A percentile compares a stretch with the other conserved stretches of the same genome.
Evolutionary conservation across 164 flowering plant species (phyloP).

Genomic region (Warburgia ugandensis): DNA sequence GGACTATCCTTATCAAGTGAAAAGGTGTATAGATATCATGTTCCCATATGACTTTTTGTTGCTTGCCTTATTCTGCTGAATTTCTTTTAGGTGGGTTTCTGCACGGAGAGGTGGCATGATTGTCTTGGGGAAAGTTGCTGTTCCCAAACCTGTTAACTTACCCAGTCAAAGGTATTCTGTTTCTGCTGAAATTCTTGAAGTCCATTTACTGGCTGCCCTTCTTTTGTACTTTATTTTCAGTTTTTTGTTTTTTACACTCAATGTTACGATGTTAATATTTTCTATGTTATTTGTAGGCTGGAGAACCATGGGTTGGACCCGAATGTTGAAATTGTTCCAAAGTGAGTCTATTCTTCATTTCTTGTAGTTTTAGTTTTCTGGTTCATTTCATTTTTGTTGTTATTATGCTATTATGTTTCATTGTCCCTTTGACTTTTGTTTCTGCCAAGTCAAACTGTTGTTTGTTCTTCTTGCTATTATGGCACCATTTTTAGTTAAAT

Average conservation of each 20-base stretch:
- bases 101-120: constrained; percentile 85
- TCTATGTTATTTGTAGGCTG: constrained; percentile 48
- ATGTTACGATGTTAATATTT: too few species aligned
- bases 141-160: constrained; percentile 91
- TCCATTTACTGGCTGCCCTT: too few species aligned
- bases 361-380: not conserved
- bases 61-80: too few species aligned
- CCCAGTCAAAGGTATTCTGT: constrained; percentile 83
- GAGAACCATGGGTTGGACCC: constrained; percentile 97
- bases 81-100: constrained; percentile 52
- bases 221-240: not conserved
- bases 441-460: too few species aligned
- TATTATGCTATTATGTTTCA: too few species aligned
- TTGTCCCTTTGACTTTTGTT: too few species aligned
- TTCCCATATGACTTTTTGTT: too few species aligned
- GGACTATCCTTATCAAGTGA: too few species aligned
- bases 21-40: too few species aligned
- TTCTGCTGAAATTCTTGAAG: too few species aligned
- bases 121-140: constrained; percentile 82
- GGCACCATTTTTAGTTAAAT: too few species aligned
- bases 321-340: constrained; percentile 96
- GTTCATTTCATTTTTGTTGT: not conserved
- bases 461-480: too few species aligned
- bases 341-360: constrained; percentile 44
- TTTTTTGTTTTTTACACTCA: not conserved